Evolutionary conservation across 129 eudicot genomes (phyloP).

Genomic region (Pseudognaphalium luteoalbum): DNA sequence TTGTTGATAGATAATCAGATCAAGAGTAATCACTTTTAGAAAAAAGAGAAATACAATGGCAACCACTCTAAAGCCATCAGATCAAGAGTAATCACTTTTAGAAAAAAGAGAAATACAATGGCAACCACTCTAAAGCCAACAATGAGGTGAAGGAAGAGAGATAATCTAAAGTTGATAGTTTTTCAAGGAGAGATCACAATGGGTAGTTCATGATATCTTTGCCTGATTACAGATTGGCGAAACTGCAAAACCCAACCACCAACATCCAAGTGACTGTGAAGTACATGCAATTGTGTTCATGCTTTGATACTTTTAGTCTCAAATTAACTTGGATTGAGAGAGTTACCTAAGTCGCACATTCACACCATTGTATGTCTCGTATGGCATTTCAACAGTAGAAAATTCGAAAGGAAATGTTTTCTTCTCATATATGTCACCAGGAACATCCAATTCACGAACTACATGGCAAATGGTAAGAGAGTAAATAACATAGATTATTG

Average conservation of each 20-base stretch:
- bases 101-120: not conserved
- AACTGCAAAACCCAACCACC: not conserved
- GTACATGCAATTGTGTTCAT: not conserved
- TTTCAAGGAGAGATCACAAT: not conserved
- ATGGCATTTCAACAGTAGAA: constrained; percentile 97
- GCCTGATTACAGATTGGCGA: not conserved
- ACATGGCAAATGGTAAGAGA: constrained; percentile 25
- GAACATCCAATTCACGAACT: constrained; percentile 99
- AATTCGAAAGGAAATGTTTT: constrained; percentile 91
- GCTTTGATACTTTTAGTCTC: not conserved
- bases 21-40: not conserved
- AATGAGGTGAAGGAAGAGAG: not conserved
- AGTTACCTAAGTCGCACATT: constrained; percentile 90
- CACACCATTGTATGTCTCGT: constrained; percentile 91
- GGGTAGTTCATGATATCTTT: not conserved
- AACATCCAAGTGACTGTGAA: not conserved
- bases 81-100: not conserved
- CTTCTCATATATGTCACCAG: constrained; percentile 94
- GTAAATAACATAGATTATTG: constrained; percentile 14
- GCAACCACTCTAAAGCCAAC: not conserved
- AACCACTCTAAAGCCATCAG: not conserved
- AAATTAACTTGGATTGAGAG: constrained; percentile 1
- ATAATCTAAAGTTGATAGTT: not conserved
- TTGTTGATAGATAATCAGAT: not conserved
- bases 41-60: not conserved